Evolutionary conservation across 1,284 basidiomycete species (phyloP).

Genomic region (Psilocybe mexicana): DNA sequence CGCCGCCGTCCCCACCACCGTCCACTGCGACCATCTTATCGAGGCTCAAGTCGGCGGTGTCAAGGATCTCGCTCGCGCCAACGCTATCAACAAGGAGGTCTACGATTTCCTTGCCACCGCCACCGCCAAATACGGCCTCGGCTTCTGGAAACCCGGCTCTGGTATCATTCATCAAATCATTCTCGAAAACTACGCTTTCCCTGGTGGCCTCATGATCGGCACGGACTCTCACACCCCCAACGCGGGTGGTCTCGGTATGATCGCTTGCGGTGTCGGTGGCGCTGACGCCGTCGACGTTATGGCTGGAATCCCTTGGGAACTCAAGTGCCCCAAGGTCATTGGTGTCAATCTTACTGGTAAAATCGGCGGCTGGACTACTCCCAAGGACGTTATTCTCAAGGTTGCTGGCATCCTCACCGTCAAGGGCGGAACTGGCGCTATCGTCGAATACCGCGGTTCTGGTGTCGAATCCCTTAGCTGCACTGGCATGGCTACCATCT

Average conservation of each 20-base stretch:
- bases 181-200: constrained; percentile 98
- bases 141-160: constrained; percentile 99
- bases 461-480: constrained; percentile 96
- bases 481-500: constrained; percentile 99
- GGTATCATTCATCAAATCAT: constrained; percentile 99
- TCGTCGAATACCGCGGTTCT: constrained; percentile 92
- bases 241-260: constrained; percentile 98
- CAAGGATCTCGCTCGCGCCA: constrained; percentile 92
- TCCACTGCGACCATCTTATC: constrained; percentile 99
- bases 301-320: constrained; percentile 97
- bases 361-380: constrained; percentile 95
- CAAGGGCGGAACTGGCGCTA: constrained; percentile 97
- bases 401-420: constrained; percentile 97
- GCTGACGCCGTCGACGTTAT: constrained; percentile 99
- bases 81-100: constrained; percentile 97
- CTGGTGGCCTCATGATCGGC: constrained; percentile 99
- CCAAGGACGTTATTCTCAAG: constrained; percentile 98
- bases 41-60: constrained; percentile 94
- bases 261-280: constrained; percentile 99
- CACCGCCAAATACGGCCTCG: constrained; percentile 96
- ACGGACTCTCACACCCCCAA: constrained; percentile 99
- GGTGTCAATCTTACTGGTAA: constrained; percentile 97
- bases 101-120: constrained; percentile 99
- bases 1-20: constrained; percentile 95
- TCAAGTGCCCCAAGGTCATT: constrained; percentile 98